Evolutionary conservation across 441 rosid species (phyloP).

Genomic region (Populus hybrid): DNA sequence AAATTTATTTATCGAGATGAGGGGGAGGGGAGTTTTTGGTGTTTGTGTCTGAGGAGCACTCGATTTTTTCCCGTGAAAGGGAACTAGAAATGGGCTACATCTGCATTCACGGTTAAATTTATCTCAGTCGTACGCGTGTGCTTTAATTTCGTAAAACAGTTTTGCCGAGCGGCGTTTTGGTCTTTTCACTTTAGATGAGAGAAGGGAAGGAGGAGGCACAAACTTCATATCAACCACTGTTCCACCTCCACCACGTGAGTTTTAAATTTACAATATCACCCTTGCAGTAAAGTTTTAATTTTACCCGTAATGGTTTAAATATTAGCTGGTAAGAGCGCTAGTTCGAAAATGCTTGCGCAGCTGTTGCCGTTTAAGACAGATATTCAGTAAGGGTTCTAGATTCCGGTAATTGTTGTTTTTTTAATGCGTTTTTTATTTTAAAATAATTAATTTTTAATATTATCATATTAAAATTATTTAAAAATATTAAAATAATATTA

Average conservation of each 20-base stretch:
- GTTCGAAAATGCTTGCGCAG: too few relatives aligned
- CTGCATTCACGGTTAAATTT: slow-evolving; percentile 25
- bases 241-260: not conserved
- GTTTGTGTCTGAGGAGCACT: slow-evolving; percentile 37
- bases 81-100: slow-evolving; percentile 22
- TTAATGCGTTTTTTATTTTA: too few relatives aligned
- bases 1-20: not conserved
- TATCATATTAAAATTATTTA: too few relatives aligned
- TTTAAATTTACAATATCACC: not conserved
- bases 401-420: too few relatives aligned
- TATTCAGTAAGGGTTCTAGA: too few relatives aligned
- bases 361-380: too few relatives aligned
- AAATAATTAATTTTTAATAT: too few relatives aligned
- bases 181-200: not conserved
- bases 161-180: slow-evolving; percentile 2
- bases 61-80: slow-evolving; percentile 36
- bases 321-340: too few relatives aligned
- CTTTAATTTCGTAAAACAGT: slow-evolving; percentile 4
- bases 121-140: slow-evolving; percentile 40
- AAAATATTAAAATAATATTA: too few relatives aligned
- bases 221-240: not conserved
- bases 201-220: too few relatives aligned
- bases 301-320: not conserved
- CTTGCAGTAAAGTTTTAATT: not conserved
- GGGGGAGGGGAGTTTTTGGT: not conserved